Evolutionary conservation across 345 rosid genomes (phyloP).

Genomic region (Linum trigynum): DNA sequence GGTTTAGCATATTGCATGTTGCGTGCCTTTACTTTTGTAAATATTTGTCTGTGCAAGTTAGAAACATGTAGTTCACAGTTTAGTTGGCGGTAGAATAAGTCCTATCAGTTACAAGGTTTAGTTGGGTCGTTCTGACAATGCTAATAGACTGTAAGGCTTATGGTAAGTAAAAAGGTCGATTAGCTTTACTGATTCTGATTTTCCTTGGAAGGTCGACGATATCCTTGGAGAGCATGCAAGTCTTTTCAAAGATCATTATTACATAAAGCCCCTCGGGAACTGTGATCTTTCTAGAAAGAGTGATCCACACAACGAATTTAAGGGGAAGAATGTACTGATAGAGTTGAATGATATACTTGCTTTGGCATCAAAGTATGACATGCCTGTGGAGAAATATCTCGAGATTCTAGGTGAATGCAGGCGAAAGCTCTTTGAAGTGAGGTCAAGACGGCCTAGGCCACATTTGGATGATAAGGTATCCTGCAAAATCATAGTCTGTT

Average conservation of each 20-base stretch:
- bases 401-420: constrained; percentile 66
- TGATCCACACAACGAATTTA: constrained; percentile 79
- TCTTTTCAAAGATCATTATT: constrained; percentile 74
- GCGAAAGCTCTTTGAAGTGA: constrained; percentile 60
- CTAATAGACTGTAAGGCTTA: not conserved
- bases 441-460: constrained; percentile 65
- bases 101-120: no score
- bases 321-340: constrained; percentile 70
- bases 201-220: constrained; percentile 51
- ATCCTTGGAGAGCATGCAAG: constrained; percentile 61
- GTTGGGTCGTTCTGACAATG: no score
- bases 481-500: not conserved
- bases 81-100: no score
- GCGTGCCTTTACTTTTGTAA: no score
- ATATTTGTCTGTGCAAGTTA: not conserved
- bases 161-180: not conserved
- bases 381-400: constrained; percentile 53
- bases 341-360: constrained; percentile 58
- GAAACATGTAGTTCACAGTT: not conserved
- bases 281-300: constrained; percentile 82
- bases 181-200: not conserved
- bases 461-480: constrained; percentile 90
- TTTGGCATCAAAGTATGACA: constrained; percentile 48
- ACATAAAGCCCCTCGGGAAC: constrained; percentile 66
- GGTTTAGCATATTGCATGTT: constrained; percentile 24